Evolutionary conservation across 1,284 basidiomycete genomes (phyloP).

Genomic region (Mycena sp.): DNA sequence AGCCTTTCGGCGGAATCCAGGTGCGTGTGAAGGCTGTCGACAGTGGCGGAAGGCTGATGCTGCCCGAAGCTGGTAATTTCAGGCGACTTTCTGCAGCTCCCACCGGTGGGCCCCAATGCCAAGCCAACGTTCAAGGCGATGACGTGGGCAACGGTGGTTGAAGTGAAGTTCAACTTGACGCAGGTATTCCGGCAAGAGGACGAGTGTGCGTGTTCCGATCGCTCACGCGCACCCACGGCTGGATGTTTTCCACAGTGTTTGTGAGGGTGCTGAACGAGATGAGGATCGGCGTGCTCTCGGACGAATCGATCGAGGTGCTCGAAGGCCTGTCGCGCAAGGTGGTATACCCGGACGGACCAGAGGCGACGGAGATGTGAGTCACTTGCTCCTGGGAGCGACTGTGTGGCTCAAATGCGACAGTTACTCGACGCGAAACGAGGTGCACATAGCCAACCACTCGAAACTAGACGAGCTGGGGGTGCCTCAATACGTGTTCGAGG

Average conservation of each 20-base stretch:
- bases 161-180: constrained; percentile 83
- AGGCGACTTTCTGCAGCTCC: constrained; percentile 97
- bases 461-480: too few relatives aligned
- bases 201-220: constrained; percentile 60
- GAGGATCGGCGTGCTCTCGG: constrained; percentile 75
- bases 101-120: constrained; percentile 75
- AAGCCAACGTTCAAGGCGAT: constrained; percentile 91
- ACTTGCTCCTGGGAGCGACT: too few relatives aligned
- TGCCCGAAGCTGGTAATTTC: constrained; percentile 74
- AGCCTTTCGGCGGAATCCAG: constrained; percentile 95
- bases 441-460: constrained; percentile 90
- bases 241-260: too few relatives aligned
- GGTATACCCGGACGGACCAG: constrained; percentile 74
- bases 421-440: too few relatives aligned
- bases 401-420: too few relatives aligned
- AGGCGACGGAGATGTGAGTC: constrained; percentile 81
- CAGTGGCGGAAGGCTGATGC: neutral
- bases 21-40: too few relatives aligned
- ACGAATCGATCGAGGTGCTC: constrained; percentile 60
- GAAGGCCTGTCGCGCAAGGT: constrained; percentile 67
- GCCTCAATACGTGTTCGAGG: too few relatives aligned
- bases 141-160: constrained; percentile 81
- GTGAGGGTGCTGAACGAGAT: constrained; percentile 94
- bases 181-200: constrained; percentile 89
- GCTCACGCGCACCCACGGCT: too few relatives aligned